Conservation (phyloP, 352 stramenopile genomes). For the Phytophthora palmivora region DNA sequence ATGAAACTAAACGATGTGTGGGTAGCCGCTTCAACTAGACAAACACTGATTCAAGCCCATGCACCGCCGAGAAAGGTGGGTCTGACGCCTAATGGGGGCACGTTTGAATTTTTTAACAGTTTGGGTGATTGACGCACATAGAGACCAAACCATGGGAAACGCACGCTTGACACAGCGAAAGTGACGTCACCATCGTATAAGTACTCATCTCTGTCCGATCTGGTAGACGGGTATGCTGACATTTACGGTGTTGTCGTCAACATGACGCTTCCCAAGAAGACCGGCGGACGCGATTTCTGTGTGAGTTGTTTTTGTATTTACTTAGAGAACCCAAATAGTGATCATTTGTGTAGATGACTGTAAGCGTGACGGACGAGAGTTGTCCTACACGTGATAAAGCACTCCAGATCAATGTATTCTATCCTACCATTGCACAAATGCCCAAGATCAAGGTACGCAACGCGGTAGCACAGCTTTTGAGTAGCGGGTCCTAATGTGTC, state of each 20-base stretch:
- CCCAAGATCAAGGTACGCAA: slow-evolving; percentile 60
- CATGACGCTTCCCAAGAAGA: slow-evolving; percentile 72
- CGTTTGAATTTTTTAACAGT: slow-evolving; percentile 3
- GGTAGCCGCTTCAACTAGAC: slow-evolving; percentile 9
- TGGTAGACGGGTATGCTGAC: slow-evolving; percentile 63
- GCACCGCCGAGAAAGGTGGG: slow-evolving; percentile 17
- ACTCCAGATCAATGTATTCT: slow-evolving; percentile 76
- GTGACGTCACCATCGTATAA: slow-evolving; percentile 48
- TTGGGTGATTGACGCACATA: slow-evolving; percentile 7
- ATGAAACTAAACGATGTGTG: background rate
- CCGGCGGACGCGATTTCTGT: slow-evolving; percentile 63
- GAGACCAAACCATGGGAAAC: slow-evolving; percentile 49
- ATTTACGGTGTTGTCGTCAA: slow-evolving; percentile 83
- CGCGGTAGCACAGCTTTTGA: background rate
- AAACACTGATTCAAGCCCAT: slow-evolving; percentile 11
- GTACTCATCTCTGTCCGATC: slow-evolving; percentile 64
- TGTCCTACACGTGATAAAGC: slow-evolving; percentile 55
- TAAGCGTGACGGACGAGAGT: slow-evolving; percentile 74
- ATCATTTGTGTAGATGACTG: slow-evolving; percentile 60
- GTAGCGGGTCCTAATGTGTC: background rate
- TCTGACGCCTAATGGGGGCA: background rate
- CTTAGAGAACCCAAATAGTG: background rate
- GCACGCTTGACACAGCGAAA: slow-evolving; percentile 45
- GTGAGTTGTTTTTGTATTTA: slow-evolving; percentile 46
- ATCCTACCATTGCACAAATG: slow-evolving; percentile 61